Base-by-base conservation (phyloP, 192 early-diverging fungal species). In the Backusella macrospora region DNA sequence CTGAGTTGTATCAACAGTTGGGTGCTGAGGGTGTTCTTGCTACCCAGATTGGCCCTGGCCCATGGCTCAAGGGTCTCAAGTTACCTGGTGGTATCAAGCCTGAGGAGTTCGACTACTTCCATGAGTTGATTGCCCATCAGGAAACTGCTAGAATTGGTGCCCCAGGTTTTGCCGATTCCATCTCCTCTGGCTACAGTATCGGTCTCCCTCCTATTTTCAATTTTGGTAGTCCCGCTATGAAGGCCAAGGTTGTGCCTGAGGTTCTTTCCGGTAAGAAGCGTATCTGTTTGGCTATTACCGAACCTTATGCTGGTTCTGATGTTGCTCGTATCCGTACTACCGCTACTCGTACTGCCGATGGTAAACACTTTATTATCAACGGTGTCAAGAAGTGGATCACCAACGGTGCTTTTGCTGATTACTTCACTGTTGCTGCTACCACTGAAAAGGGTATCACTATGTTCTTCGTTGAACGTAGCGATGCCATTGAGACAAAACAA, bases 351-450 rank as follows among this genome's bases (percentile, higher is more conserved):
- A 71, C 73, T 47, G 80, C 86, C 23, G 91, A 92, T 75, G 93
- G 92, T 13, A 87, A 92, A 81, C 81, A 86, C 66, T 94, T 87
- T 78, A 72, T 72, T 16, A 89, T 93, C 66, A 95, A 95, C 62
- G 94, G 94, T 37, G 92, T 91, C 68, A 95, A 95, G 85, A 93
- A 92, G 80, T 94, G 92, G 91, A 86, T 91, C 74, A 92, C 91
- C 46, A 93, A 92, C 82, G 92, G 92, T 72, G 83, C 80, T n/a
- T 94, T 91, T 80, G 38, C 23, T 26, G 78, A 80, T 23, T 80
- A 80, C 65, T 75, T 80, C 59, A 75, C 69, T 64, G 71, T 73
- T 63, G 78, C 78, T 37, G 78, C 75, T 21, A 49, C 66, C 26
- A 80, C 78, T 37, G 74, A 75, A 7, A 76, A 76, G 49, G 91